phyloP scores from a whole-genome alignment of 129 eudicot genomes.

The Flaveria trinervia region DNA sequence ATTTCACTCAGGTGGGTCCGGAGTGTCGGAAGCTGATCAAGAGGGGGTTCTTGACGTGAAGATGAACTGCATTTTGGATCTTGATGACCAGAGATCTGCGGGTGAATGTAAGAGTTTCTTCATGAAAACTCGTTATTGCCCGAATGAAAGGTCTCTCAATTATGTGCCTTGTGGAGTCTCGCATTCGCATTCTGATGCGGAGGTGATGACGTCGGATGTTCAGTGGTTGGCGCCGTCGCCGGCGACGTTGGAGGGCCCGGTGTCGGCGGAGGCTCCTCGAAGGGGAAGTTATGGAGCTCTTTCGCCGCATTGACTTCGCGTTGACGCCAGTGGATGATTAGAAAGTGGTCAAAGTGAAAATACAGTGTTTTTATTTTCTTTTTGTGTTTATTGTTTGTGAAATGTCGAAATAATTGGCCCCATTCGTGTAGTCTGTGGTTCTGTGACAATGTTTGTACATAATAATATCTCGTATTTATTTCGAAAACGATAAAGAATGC shows the following conservation, averaged over 20 bases:
- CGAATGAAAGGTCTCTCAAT: not conserved
- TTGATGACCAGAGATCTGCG: constrained; percentile 37
- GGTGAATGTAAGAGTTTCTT: constrained; percentile 39
- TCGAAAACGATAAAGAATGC: no score
- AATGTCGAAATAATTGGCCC: constrained; percentile 21
- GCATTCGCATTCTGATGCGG: not conserved
- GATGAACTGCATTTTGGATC: constrained; percentile 50
- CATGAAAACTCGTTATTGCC: constrained; percentile 20
- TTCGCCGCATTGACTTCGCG: constrained; percentile 14
- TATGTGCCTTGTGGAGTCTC: constrained; percentile 30
- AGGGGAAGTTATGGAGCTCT: constrained; percentile 32
- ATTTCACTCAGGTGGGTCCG: constrained; percentile 49
- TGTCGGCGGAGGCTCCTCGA: not conserved
- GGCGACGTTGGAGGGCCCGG: not conserved
- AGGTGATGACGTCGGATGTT: constrained; percentile 14
- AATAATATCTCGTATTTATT: no score
- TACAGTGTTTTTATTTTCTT: not conserved
- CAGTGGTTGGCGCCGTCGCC: not conserved
- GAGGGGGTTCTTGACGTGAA: constrained; percentile 27
- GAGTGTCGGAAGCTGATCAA: constrained; percentile 37
- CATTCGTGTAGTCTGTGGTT: no score
- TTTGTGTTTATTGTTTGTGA: no score
- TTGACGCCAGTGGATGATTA: not conserved
- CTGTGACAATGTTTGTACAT: no score
- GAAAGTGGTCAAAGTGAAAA: constrained; percentile 18